Evolutionary conservation across 2,329 filamentous ascomycete species (phyloP), one percentile per base, ranked within the genome.

Genomic region (Colletotrichum melonis): DNA sequence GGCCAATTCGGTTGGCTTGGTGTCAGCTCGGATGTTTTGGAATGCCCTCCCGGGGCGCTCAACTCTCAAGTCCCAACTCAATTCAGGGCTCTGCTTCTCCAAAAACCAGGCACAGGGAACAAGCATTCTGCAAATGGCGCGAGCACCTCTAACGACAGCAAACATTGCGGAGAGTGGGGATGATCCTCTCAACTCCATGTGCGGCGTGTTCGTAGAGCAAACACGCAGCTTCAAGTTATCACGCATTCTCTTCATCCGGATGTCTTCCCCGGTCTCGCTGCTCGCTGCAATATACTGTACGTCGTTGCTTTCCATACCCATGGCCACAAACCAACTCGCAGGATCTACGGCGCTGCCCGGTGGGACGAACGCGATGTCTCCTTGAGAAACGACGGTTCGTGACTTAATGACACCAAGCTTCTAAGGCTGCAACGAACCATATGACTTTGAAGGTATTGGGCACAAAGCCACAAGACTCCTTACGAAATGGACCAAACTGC

Each of bases 161-260:
- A 71, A 65, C 71, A 71, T 66, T 46, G 67, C 24, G 71, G 66
- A 52, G 60, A 63, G 67, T 71, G 71, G 67, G 30, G 66, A 56
- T 38, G 7, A 30, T 49, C 22, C 14, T 28, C 35, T 63, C 69
- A 72, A 42, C 56, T 24, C 35, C 46, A 56, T 42, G 14, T 56
- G 42, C 22, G 46, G 14, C 26, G 28, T 38, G 19, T 62, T 12
- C 38, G 32, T 68, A 24, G 64, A 52, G 69, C 58, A 69, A 63
- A 54, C 38, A 38, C 35, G 42, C 14, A 60, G 55, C 54, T 63
- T 32, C 63, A 57, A 57, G 35, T 30, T 24, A 67, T 54, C 38
- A 56, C 56, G 30, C 5, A 19, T 42, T 57, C 38, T 30, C 38
- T 11, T 22, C 26, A 19, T 12, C 55, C 46, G 60, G 56, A 62